Percentiles rank a stretch among this genome's conserved stretches.
phyloP scores from a whole-genome alignment of 805 yeast genomes.

The Suhomyces sp. region DNA sequence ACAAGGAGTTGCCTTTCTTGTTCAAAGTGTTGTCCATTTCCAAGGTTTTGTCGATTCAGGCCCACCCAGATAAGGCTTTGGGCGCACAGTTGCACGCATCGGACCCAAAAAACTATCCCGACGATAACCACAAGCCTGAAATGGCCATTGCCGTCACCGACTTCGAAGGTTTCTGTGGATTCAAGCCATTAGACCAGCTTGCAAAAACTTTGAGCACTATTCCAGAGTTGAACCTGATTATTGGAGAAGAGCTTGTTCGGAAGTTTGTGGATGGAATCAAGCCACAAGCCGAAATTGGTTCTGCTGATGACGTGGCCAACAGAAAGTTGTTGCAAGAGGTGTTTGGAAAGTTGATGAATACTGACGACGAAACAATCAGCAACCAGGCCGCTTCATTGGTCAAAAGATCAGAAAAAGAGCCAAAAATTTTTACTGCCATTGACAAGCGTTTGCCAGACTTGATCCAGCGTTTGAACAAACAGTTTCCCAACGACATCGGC shows the following conservation, averaged over 20 bases:
- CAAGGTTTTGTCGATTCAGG: conserved; percentile 93
- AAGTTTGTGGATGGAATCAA: conserved; percentile 52
- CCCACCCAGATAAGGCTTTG: conserved; percentile 91
- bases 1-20: conserved; percentile 79
- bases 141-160: conserved; percentile 97
- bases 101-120: conserved; percentile 95
- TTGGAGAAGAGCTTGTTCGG: conserved; percentile 58
- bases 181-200: conserved; percentile 83
- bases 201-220: conserved; percentile 63
- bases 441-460: conserved; percentile 61
- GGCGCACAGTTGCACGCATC: conserved; percentile 70
- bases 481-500: conserved; percentile 93
- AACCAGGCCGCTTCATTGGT: conserved; percentile 64
- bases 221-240: conserved; percentile 72
- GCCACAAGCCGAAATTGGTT: conserved; percentile 43
- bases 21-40: conserved; percentile 92
- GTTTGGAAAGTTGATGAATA: conserved; percentile 81
- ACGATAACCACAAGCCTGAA: conserved; percentile 98
- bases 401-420: conserved; percentile 55
- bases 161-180: conserved; percentile 97
- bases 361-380: conserved; percentile 58
- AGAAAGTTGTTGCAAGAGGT: conserved; percentile 67
- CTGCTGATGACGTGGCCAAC: conserved; percentile 54
- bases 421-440: conserved; percentile 52
- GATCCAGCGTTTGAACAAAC: conserved; percentile 72